Base-by-base conservation (phyloP, 768 basidiomycete species). In the Crucibulum laeve region DNA sequence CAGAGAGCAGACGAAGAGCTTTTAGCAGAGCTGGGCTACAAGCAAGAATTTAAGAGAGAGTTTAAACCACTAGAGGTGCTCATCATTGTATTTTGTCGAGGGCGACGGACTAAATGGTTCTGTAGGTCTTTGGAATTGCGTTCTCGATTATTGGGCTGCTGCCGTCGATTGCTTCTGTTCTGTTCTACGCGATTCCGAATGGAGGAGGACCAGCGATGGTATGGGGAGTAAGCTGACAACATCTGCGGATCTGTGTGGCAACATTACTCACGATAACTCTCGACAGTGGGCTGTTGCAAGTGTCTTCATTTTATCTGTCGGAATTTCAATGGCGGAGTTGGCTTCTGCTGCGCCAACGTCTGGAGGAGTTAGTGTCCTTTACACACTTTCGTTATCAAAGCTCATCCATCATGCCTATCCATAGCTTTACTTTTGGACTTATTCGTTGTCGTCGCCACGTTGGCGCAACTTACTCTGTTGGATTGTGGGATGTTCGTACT, bases 341-440 rank as follows among this genome's bases (percentile, higher is more conserved):
- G 84, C 76, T 1, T 84, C 80, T 19, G 79, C 81, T 3, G 82
- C 80, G 2, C 85, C 84, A 3, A 87, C 85, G 1, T 84, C 83
- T 18, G 83, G 84, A 49, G 84, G 84, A 11, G 79, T 82, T 34
- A 25, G 60, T 11, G 19, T 10, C 10, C 15, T 5, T 34, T 35
- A 26, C 5, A 15, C 25, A 24, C 42, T 33, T 34, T 10, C 15
- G 15, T 15, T 32, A 37, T 8, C 8, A 11, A 8, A 4, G 44
- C 22, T 32, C 7, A 32, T 48, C n/a, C n/a, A n/a, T n/a, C n/a
- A n/a, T n/a, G n/a, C n/a, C n/a, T n/a, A n/a, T n/a, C n/a, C n/a
- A n/a, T 64, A 67, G 67, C 52, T 77, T 8, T 79, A 78, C 51
- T 79, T 69, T 54, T 79, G 76, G 76, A 79, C 76, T 0, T 71